Evolutionary conservation across 192 early-diverging fungal genomes (phyloP), one percentile per base, ranked within the genome.

Genomic region (Physocladia obscura): DNA sequence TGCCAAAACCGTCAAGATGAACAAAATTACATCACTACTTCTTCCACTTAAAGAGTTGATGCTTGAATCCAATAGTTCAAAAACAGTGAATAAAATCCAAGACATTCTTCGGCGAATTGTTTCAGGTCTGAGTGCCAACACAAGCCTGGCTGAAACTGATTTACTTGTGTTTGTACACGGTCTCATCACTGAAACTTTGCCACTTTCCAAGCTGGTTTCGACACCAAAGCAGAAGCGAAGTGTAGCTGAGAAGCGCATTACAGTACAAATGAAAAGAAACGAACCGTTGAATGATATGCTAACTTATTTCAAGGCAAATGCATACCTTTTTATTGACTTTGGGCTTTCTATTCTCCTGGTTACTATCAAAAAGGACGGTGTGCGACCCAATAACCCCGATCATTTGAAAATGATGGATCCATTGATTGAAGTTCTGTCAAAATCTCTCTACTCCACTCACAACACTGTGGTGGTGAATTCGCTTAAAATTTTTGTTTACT

Each of bases 301-400:
- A n/a, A 91, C 92, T 57, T 90, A 91, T 59, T 91, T 92, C 73
- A 82, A 88, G 31, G 85, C 86, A 3, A 98, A 99, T 58, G 91
- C 91, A 4, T 89, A 96, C 65, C 78, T 90, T 5, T 98, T 99
- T 79, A 90, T 97, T 48, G 85, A 91, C 55, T 98, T 99, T 85
- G 96, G 96, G 0, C 73, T 99, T 22, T 82, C 84, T n/a, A 79
- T 98, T 11, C 81, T 99, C 57, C 79, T 92, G 29, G 79, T 85
- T 0, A 85, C 87, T 0, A 71, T 99, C 34, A 74, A 70, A 37
- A 67, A 63, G 32, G 82, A 82, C 24, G 34, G 49, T n/a, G 67
- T 87, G 38, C 35, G 56, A 3, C 26, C 70, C 21, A 76, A 80
- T 40, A 82, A 83, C 27, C 47, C 75, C 0, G 82, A 90, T 52